Conservation (phyloP, 306 rosid species). For the Pyrus betulifolia region DNA sequence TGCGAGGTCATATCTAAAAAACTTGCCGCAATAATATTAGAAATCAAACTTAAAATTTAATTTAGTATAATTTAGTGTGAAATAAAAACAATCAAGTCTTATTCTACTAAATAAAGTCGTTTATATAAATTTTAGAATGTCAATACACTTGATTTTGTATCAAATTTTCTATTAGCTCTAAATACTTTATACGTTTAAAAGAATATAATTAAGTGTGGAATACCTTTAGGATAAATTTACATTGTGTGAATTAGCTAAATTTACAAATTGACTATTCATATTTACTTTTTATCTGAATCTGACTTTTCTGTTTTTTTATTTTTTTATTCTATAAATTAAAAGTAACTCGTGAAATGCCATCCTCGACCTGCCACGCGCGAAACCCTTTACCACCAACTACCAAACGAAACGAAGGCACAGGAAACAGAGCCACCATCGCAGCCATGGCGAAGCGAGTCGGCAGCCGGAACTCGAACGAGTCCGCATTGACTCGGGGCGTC, state of each 20-base stretch:
- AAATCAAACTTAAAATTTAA: too few species aligned
- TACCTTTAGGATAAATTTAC: too few species aligned
- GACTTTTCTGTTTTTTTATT: background rate
- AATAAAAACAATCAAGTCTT: too few species aligned
- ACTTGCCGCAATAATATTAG: too few species aligned
- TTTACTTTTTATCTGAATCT: background rate
- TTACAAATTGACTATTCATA: background rate
- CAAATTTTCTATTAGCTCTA: too few species aligned
- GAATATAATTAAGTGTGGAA: too few species aligned
- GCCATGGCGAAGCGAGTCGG: conserved; percentile 42
- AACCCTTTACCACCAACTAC: background rate
- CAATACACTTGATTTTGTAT: too few species aligned
- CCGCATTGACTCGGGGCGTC: conserved; percentile 46
- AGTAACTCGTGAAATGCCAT: background rate
- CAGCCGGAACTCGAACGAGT: conserved; percentile 31
- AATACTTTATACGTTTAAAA: too few species aligned
- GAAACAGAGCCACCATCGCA: background rate
- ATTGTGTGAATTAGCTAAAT: background rate
- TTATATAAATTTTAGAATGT: too few species aligned
- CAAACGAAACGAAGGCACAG: background rate
- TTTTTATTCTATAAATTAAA: background rate
- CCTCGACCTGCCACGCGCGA: background rate
- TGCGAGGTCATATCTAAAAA: too few species aligned
- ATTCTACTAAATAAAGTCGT: too few species aligned
- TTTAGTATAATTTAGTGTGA: too few species aligned